A percentile compares a stretch with the other conserved stretches of the same genome.
Conservation (phyloP, 257 asterid genomes). For the Gentiana macrophylla region DNA sequence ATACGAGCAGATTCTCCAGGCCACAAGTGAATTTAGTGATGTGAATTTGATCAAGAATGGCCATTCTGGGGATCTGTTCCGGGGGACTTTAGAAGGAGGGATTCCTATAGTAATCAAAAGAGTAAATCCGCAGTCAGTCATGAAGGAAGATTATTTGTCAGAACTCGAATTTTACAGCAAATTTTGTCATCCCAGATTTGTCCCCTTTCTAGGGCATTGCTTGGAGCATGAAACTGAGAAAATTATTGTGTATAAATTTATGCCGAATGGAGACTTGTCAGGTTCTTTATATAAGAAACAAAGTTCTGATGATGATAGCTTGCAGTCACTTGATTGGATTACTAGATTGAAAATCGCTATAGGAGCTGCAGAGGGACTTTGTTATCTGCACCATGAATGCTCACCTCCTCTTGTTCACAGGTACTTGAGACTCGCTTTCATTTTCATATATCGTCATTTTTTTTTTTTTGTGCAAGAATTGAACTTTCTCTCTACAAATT, state of each 20-base stretch:
- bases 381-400: conserved; percentile 89
- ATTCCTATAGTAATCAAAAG: conserved; percentile 61
- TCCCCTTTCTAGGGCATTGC: conserved; percentile 82
- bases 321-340: conserved; percentile 94
- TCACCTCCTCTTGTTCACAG: conserved; percentile 89
- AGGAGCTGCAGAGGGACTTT: conserved; percentile 87
- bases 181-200: conserved; percentile 68
- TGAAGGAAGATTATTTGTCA: conserved; percentile 45
- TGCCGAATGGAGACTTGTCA: conserved; percentile 82
- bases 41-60: conserved; percentile 63
- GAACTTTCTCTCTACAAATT: background rate
- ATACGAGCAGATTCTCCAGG: conserved; percentile 70
- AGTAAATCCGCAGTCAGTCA: conserved; percentile 41
- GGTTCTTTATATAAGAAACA: conserved; percentile 73
- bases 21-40: conserved; percentile 53
- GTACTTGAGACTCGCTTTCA: conserved; percentile 26
- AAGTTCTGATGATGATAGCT: conserved; percentile 36
- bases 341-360: conserved; percentile 87
- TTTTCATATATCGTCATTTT: conserved; percentile 4
- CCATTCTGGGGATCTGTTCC: conserved; percentile 73
- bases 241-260: conserved; percentile 66
- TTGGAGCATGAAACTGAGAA: conserved; percentile 82
- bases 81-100: conserved; percentile 70
- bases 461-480: background rate
- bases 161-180: conserved; percentile 67